phyloP scores from a whole-genome alignment of 1,139 yeast genomes.

The Blastobotrys proliferans region DNA sequence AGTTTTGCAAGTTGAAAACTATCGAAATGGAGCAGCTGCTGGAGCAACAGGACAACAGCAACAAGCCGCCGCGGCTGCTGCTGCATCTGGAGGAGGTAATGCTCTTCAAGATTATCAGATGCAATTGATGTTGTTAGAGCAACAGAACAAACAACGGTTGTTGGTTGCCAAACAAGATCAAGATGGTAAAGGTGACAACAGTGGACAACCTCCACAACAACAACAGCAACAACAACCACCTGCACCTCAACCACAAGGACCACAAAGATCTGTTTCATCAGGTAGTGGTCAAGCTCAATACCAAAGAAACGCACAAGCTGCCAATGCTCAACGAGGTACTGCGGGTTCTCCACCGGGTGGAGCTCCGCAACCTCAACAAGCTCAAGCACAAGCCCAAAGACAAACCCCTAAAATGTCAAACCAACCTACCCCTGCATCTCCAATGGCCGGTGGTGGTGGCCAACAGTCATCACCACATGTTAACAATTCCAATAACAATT shows the following conservation, averaged over 20 bases:
- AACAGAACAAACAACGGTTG: slow-evolving; percentile 58
- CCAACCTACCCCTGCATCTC: slow-evolving; percentile 33
- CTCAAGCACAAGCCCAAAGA: slow-evolving; percentile 19
- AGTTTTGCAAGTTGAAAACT: slow-evolving; percentile 21
- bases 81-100: slow-evolving; percentile 28
- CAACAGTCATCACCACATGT: slow-evolving; percentile 19
- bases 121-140: slow-evolving; percentile 67
- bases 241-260: slow-evolving; percentile 7
- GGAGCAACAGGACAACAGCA: slow-evolving; percentile 15
- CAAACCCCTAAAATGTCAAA: slow-evolving; percentile 31
- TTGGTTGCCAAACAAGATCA: slow-evolving; percentile 38
- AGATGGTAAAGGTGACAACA: slow-evolving; percentile 14
- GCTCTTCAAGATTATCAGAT: slow-evolving; percentile 70
- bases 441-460: slow-evolving; percentile 23
- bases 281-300: slow-evolving; percentile 9
- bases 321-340: slow-evolving; percentile 8
- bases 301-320: slow-evolving; percentile 10
- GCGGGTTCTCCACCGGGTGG: slow-evolving; percentile 10
- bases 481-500: slow-evolving; percentile 12
- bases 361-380: slow-evolving; percentile 11
- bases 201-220: slow-evolving; percentile 10
- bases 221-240: slow-evolving; percentile 1
- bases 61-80: slow-evolving; percentile 16
- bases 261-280: slow-evolving; percentile 4
- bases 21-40: slow-evolving; percentile 16